Base-by-base conservation (phyloP, 768 basidiomycete species). In the Boletus vermiculosoides region DNA sequence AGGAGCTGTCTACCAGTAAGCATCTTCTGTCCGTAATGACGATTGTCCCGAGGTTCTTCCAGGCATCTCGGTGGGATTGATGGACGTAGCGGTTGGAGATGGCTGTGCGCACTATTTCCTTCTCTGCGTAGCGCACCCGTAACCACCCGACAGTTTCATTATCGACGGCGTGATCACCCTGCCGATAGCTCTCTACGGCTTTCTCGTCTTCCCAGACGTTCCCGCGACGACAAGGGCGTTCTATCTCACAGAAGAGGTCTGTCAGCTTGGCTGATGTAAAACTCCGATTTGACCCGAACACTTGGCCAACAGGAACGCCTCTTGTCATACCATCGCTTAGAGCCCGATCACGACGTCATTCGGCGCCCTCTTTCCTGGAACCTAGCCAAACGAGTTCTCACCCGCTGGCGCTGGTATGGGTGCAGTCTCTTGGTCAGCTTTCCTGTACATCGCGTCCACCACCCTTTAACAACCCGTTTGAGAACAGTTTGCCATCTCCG, bases 91-190 rank as follows among this genome's bases (percentile, higher is more conserved):
- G 84, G 85, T 37, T 87, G 84, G 86, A 77, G 85, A 63, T 86
- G 83, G 85, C 72, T 85, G 83, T 86, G 65, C 44, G 54, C 36
- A 49, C 13, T 34, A 33, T 57, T 46, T 13, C 45, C 42, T 52
- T 16, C 18, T 49, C 41, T 16, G 8, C 13, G 9, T 1, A n/a
- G 12, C 7, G 2, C 20, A 10, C 22, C 42, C 37, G 18, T 49
- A 48, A 63, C 36, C 25, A 7, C 36, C 8, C 31, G 25, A 45
- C 62, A 84, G 82, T 18, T 86, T 88, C 67, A 82, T 88, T 56
- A 81, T 87, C 42, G 85, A 87, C 63, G 86, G 85, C 4, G 71
- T 86, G n/a, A 87, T 88, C 49, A 87, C 87, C 5, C 69, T 87
- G 16, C 87, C 87, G 0, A 85, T 90, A 58, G 86, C 87, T 1